Percentiles rank a stretch among this genome's conserved stretches.
Evolutionary conservation across 2,329 filamentous ascomycete species (phyloP).

Genomic region (Claviceps humidiphila): DNA sequence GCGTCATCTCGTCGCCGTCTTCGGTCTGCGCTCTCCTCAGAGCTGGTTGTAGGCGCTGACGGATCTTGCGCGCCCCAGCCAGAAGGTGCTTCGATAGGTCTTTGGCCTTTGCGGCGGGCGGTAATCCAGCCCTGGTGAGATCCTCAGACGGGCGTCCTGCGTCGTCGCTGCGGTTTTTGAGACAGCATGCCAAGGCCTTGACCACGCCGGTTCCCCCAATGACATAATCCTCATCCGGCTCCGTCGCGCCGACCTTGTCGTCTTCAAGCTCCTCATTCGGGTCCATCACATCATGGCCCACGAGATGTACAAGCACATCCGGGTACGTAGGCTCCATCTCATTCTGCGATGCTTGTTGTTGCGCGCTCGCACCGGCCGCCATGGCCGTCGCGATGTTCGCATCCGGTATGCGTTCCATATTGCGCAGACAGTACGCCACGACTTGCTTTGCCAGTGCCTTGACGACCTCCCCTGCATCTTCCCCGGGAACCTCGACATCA

Average conservation of each 20-base stretch:
- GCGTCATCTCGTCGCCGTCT: slow-evolving; percentile 58
- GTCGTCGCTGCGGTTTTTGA: slow-evolving; percentile 62
- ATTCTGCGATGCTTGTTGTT: slow-evolving; percentile 6
- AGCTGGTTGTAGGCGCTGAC: slow-evolving; percentile 68
- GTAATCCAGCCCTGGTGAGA: slow-evolving; percentile 32
- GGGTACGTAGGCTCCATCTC: slow-evolving; percentile 36
- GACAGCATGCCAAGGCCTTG: slow-evolving; percentile 80
- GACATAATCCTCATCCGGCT: slow-evolving; percentile 85
- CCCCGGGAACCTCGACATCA: slow-evolving; percentile 76
- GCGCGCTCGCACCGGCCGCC: too few species aligned
- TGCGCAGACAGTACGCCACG: slow-evolving; percentile 85
- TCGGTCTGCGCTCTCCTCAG: slow-evolving; percentile 59
- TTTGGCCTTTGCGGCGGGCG: slow-evolving; percentile 51
- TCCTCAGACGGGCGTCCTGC: slow-evolving; percentile 40
- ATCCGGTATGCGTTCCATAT: slow-evolving; percentile 70
- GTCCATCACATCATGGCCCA: slow-evolving; percentile 50
- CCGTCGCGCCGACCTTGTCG: slow-evolving; percentile 33
- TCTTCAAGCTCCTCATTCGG: slow-evolving; percentile 9
- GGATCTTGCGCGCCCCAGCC: slow-evolving; percentile 77
- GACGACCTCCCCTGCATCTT: slow-evolving; percentile 76
- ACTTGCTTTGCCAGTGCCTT: slow-evolving; percentile 87
- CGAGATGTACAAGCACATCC: slow-evolving; percentile 74
- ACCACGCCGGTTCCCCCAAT: slow-evolving; percentile 92
- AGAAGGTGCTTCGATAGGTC: slow-evolving; percentile 89
- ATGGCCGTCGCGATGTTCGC: slow-evolving; percentile 39